These are phyloP conservation scores for Candida taoyuanica DNA, from an alignment of 805 yeast genomes.

Conservation along the genomic window DNA sequence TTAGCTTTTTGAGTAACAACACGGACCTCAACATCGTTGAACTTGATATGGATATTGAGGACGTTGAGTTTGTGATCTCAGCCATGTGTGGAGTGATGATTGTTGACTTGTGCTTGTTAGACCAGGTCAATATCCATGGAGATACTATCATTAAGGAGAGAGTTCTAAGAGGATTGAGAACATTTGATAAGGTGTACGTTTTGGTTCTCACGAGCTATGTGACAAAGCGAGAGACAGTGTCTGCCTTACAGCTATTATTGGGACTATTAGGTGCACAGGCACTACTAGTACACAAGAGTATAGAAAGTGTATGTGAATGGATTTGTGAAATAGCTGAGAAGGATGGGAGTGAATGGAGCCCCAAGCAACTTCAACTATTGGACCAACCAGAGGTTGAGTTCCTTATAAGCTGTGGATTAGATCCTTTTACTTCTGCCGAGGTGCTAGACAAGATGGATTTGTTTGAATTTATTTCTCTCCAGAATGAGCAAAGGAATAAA, in stretches of 20 bases:
- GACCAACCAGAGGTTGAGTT: constrained; percentile 7
- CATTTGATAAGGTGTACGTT: constrained; percentile 7
- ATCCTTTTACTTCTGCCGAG: constrained; percentile 11
- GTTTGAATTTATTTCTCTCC: constrained; percentile 8
- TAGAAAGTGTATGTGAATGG: constrained; percentile 3
- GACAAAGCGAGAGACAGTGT: constrained; percentile 6
- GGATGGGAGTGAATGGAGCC: neutral
- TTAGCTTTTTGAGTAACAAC: constrained; percentile 1
- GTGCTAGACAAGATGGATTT: constrained; percentile 6
- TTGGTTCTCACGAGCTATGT: constrained; percentile 3
- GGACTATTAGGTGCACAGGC: constrained; percentile 12
- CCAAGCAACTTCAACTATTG: neutral
- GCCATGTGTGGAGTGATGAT: constrained; percentile 14
- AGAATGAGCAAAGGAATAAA: neutral
- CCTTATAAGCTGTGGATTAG: constrained; percentile 17
- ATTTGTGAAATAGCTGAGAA: constrained; percentile 5
- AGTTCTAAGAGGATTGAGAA: neutral
- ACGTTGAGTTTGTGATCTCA: constrained; percentile 18
- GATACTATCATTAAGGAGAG: constrained; percentile 6
- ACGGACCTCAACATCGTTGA: constrained; percentile 13
- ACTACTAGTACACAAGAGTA: neutral
- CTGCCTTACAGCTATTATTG: constrained; percentile 16
- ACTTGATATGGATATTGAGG: constrained; percentile 12
- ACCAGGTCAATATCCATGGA: constrained; percentile 15
- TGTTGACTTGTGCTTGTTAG: constrained; percentile 6